Conservation (phyloP, 345 rosid species). For the Brassica rapa region DNA sequence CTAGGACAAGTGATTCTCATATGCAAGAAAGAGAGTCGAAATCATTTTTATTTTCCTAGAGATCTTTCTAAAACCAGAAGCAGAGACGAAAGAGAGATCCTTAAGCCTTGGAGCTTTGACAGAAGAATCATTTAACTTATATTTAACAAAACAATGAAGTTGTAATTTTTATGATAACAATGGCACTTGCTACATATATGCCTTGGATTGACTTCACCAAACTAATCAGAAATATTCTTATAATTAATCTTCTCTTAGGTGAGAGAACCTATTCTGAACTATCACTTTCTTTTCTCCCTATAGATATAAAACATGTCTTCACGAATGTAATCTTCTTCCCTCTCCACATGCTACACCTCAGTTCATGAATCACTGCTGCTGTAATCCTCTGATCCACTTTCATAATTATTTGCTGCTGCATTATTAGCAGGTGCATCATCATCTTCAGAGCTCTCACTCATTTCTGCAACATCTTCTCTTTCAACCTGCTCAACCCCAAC, state of each 20-base stretch:
- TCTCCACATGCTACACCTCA: constrained; percentile 15
- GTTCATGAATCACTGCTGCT: constrained; percentile 67
- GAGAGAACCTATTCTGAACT: constrained; percentile 34
- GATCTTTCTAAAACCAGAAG: not conserved
- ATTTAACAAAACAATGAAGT: constrained; percentile 20
- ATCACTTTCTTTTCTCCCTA: constrained; percentile 21
- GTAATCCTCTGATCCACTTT: constrained; percentile 63
- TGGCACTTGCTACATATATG: constrained; percentile 39
- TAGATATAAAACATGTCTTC: constrained; percentile 18
- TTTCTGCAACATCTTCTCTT: constrained; percentile 51
- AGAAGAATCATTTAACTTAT: constrained; percentile 6
- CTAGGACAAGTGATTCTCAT: constrained; percentile 10
- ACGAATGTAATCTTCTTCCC: constrained; percentile 32
- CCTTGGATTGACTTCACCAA: constrained; percentile 29
- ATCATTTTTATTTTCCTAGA: not conserved
- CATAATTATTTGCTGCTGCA: constrained; percentile 38
- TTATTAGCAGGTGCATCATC: constrained; percentile 40
- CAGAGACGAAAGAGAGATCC: not conserved
- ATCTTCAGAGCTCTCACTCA: constrained; percentile 54
- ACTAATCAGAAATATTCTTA: constrained; percentile 34
- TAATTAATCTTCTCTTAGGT: constrained; percentile 23
- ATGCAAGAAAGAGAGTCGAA: not conserved
- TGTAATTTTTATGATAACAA: constrained; percentile 8
- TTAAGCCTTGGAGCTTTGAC: not conserved
- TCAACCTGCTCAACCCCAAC: constrained; percentile 33